These are phyloP conservation scores for Vanrija sp. DNA, from an alignment of 1,284 basidiomycete genomes.

Conservation along the genomic window DNA sequence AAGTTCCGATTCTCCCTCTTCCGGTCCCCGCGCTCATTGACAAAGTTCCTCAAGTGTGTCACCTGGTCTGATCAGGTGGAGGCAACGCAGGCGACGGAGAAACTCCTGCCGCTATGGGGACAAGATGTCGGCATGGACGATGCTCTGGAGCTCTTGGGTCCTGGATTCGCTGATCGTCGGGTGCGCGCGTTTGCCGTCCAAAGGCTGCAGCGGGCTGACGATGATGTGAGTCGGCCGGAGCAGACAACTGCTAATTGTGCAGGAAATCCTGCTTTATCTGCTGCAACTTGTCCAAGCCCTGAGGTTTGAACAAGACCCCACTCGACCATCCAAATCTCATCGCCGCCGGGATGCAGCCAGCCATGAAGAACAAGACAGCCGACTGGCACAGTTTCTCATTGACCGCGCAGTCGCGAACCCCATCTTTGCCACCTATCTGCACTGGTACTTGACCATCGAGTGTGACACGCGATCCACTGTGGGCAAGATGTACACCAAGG, in stretches of 20 bases:
- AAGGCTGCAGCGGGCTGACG: conserved; percentile 84
- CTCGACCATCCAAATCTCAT: conserved; percentile 51
- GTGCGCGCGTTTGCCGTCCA: conserved; percentile 92
- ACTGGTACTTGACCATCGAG: conserved; percentile 99
- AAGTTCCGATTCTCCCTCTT: conserved; percentile 98
- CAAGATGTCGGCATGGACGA: conserved; percentile 95
- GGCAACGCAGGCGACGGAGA: conserved; percentile 96
- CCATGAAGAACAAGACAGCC: background rate
- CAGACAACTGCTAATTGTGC: background rate
- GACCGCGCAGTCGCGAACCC: conserved; percentile 74
- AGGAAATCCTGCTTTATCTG: conserved; percentile 70
- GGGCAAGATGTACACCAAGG: conserved; percentile 86
- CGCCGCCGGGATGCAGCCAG: conserved; percentile 45
- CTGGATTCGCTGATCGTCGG: conserved; percentile 81
- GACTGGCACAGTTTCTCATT: conserved; percentile 83
- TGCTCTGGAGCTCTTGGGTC: conserved; percentile 89
- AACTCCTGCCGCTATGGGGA: conserved; percentile 85
- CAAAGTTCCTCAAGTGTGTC: conserved; percentile 97
- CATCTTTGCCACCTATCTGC: conserved; percentile 82
- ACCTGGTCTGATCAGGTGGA: conserved; percentile 95
- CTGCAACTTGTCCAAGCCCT: conserved; percentile 96
- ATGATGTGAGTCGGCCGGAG: conserved; percentile 64
- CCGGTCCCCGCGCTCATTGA: conserved; percentile 66
- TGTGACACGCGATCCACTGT: conserved; percentile 65
- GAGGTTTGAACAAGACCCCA: conserved; percentile 68